Evolutionary conservation across 176 grass and related monocot genomes (phyloP), one percentile per base, ranked within the genome.

Genomic region (bread wheat (Triticum aestivum)): DNA sequence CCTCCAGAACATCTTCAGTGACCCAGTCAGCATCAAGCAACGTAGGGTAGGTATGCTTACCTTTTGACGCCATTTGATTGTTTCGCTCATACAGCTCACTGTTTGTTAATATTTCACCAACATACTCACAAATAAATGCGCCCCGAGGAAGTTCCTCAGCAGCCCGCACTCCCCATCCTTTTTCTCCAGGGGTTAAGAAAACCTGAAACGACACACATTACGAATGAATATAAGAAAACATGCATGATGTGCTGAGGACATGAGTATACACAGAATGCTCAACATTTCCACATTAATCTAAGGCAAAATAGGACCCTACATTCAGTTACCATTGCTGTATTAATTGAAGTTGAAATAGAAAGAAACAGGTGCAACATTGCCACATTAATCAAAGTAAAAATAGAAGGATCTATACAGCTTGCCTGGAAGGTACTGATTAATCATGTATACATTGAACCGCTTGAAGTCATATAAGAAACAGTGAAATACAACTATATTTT

Each of bases 21-120:
- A 75, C 83, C 91, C 93, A 96, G 81, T 98, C 96, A 61, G 90
- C 86, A 83, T 98, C 85, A 62, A 98, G 90, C 9, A 75, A 30
- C 61, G 95, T 77, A 13, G 96, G 96, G 66, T 98, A 98, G 17
- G 93, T 96, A 73, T 98, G 96, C 11, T 24, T 91, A 9, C n/a
- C 70, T 11, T 91, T 91, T 17, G 84, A 79, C 51, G 59, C 85
- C 11, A 30, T 87, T 77, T 86, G 33, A 49, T 79, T 82, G 51
- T 72, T 93, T 66, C 93, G 82, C 69, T 98, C 76, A 89, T 98
- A 82, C 29, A 96, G 77, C 62, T 98, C 96, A 42, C 4, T 95
- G 72, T 98, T 98, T 52, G 96, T 98, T 69, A 98, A 82, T 82
- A 98, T 89, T 88, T 95, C 96, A 52, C 96, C 96, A 75, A 91